Conservation (phyloP, 1,284 basidiomycete species). For the Fomitopsis betulina region DNA sequence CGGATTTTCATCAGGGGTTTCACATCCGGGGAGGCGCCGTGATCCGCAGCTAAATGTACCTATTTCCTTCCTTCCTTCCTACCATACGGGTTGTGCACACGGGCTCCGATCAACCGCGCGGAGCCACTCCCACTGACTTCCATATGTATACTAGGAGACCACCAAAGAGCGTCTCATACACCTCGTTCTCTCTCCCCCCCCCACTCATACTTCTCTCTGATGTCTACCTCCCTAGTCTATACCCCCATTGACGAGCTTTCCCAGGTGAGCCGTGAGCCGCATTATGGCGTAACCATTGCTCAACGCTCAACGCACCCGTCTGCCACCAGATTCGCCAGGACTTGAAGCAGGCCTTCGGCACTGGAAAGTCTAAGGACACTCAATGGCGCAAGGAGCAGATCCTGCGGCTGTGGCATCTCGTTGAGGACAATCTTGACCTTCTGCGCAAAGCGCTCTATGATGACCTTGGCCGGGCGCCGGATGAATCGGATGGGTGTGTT, state of each 20-base stretch:
- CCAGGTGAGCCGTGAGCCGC: not conserved
- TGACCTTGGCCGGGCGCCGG: slow-evolving; percentile 53
- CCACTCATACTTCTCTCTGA: not conserved
- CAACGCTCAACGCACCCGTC: not conserved
- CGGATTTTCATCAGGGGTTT: not conserved
- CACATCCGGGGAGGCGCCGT: no score
- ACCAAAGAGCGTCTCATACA: not conserved
- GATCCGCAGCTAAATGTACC: no score
- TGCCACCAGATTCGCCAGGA: slow-evolving; percentile 46
- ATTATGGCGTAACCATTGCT: not conserved
- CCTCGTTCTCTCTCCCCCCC: not conserved
- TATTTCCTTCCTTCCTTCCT: no score
- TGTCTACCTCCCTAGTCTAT: not conserved
- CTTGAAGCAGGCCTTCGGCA: slow-evolving; percentile 48
- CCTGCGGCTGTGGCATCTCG: slow-evolving; percentile 55
- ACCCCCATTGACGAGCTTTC: slow-evolving; percentile 1
- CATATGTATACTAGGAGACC: not conserved
- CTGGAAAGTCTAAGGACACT: slow-evolving; percentile 53
- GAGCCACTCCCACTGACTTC: not conserved
- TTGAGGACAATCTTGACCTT: slow-evolving; percentile 56
- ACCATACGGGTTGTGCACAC: not conserved
- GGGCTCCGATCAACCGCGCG: not conserved
- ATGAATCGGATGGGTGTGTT: slow-evolving; percentile 42
- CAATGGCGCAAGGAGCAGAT: slow-evolving; percentile 64
- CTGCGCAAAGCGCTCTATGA: slow-evolving; percentile 47